A percentile compares a stretch with the other conserved stretches of the same genome.
Evolutionary conservation across 305 asterid genomes (phyloP).

Genomic region (Galium porrigens): DNA sequence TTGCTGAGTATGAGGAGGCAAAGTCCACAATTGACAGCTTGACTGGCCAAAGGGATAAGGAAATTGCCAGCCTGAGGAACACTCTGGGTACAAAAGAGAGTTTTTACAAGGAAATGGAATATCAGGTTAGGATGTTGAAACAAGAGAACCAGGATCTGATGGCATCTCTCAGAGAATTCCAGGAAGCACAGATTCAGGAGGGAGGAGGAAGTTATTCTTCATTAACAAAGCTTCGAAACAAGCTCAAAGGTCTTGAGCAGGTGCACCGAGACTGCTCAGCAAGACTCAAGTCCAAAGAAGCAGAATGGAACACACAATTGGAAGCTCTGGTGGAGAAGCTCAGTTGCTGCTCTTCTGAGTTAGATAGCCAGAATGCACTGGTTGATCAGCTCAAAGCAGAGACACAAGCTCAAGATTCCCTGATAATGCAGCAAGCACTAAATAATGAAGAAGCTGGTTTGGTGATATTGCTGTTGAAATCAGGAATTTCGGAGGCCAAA

Average conservation of each 20-base stretch:
- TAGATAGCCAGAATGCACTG: constrained; percentile 22
- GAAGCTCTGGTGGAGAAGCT: constrained; percentile 19
- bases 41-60: constrained; percentile 50
- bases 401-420: constrained; percentile 18
- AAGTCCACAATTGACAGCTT: constrained; percentile 39
- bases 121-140: constrained; percentile 50
- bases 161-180: constrained; percentile 48
- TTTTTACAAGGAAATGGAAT: constrained; percentile 68
- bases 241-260: constrained; percentile 50
- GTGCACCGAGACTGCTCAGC: constrained; percentile 29
- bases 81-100: constrained; percentile 46
- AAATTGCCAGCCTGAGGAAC: constrained; percentile 50
- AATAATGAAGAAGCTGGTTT: constrained; percentile 41
- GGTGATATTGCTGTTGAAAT: constrained; percentile 39
- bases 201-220: constrained; percentile 49
- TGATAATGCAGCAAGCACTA: constrained; percentile 15
- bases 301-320: constrained; percentile 22
- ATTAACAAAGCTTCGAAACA: constrained; percentile 52
- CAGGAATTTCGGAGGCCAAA: constrained; percentile 38
- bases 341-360: constrained; percentile 14
- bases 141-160: constrained; percentile 60
- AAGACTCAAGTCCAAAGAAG: constrained; percentile 24
- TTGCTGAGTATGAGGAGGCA: constrained; percentile 56
- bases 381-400: constrained; percentile 19
- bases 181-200: constrained; percentile 58